A percentile compares a stretch with the other conserved stretches of the same genome.
Conservation (phyloP, 805 yeast species). For the Wilhelminamyces savonicus region DNA sequence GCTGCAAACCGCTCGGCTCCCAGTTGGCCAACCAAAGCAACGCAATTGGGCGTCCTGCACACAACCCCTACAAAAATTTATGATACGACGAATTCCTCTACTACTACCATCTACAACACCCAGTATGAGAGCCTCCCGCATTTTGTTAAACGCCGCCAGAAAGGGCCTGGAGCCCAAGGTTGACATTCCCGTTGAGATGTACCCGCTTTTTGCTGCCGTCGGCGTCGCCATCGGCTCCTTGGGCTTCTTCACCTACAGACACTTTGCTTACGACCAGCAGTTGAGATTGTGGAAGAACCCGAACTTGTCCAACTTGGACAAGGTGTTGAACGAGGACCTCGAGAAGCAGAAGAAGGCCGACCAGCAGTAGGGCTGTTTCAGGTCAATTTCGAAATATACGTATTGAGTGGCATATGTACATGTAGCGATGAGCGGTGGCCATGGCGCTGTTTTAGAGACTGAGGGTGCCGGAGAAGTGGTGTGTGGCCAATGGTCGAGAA, state of each 20-base stretch:
- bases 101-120: neutral
- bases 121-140: constrained; percentile 34
- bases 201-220: constrained; percentile 41
- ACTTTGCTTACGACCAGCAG: constrained; percentile 38
- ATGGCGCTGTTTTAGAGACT: too few relatives aligned
- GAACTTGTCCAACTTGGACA: constrained; percentile 36
- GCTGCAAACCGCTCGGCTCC: too few relatives aligned
- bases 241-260: constrained; percentile 40
- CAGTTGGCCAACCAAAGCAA: too few relatives aligned
- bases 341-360: constrained; percentile 16
- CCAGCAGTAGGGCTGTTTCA: too few relatives aligned
- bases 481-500: too few relatives aligned
- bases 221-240: constrained; percentile 36
- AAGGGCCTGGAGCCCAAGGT: constrained; percentile 15
- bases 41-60: too few relatives aligned
- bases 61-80: neutral
- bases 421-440: too few relatives aligned
- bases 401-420: too few relatives aligned
- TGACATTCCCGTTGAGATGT: constrained; percentile 36
- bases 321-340: constrained; percentile 33
- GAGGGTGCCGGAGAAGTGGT: too few relatives aligned
- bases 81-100: constrained; percentile 4
- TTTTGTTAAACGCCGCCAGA: constrained; percentile 36
- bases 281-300: constrained; percentile 44
- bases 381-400: too few relatives aligned